Evolutionary conservation across 2,329 filamentous ascomycete genomes (phyloP), one percentile per base, ranked within the genome.

Genomic region (Aspergillus ochraceoroseus): DNA sequence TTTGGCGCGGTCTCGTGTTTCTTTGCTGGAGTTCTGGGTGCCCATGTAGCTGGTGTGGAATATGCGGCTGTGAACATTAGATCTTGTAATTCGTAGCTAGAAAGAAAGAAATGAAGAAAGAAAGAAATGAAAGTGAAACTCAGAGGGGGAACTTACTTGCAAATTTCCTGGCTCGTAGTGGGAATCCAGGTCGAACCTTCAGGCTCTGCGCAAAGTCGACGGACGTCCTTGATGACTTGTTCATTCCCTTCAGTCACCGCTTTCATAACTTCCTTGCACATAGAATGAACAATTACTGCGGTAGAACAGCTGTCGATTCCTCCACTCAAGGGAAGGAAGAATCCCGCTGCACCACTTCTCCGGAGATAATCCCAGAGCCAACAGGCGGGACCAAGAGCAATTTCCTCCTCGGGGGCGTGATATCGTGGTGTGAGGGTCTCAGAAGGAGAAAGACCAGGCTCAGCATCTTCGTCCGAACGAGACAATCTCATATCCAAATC

Each of bases 31-130:
- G 47, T 83, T 77, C 50, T 72, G 67, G 55, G 80, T 88, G 7
- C 83, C 85, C 79, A 87, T 83, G 62, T 80, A 86, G 32, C 73
- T 70, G 1, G 81, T 86, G 49, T 76, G 72, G 51, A 84, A 80
- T 26, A 83, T 70, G 2, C 68, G 63, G 34, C 53, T 57, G 19
- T 8, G 4, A n/a, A 7, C 1, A 22, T 51, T 22, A 53, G 44
- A 2, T 8, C 19, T 13, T 6, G 5, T 4, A 8, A 11, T 17
- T 8, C 9, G 7, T 13, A 27, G 12, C n/a, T n/a, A n/a, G n/a
- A n/a, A n/a, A n/a, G n/a, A n/a, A n/a, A n/a, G n/a, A n/a, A n/a
- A n/a, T n/a, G n/a, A n/a, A n/a, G n/a, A n/a, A n/a, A n/a, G n/a
- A n/a, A n/a, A 4, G 13, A 7, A 23, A 6, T 12, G 11, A 1